phyloP scores from a whole-genome alignment of 257 asterid species.

The Solanum corneliomulleri region DNA sequence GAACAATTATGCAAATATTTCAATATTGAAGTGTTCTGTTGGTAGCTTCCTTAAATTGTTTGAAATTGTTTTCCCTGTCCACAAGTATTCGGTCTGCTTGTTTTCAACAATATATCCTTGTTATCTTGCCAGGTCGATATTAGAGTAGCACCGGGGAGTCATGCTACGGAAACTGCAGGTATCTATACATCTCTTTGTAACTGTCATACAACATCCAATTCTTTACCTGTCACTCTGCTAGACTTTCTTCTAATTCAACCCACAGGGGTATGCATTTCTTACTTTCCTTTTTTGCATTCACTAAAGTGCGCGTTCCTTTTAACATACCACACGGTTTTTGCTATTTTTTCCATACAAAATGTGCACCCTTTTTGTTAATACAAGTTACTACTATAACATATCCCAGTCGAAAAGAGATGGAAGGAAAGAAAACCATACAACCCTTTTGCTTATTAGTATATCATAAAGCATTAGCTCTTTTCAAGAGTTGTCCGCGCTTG shows the following conservation, averaged over 20 bases:
- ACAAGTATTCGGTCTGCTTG: not conserved
- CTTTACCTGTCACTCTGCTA: not conserved
- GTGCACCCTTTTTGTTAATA: not conserved
- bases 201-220: not conserved
- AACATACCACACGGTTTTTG: not conserved
- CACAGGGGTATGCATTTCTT: not conserved
- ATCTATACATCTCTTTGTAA: not conserved
- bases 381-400: not conserved
- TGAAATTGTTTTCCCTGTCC: not conserved
- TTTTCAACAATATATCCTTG: not conserved
- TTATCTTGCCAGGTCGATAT: constrained; percentile 61
- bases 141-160: constrained; percentile 88
- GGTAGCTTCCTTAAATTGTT: not conserved
- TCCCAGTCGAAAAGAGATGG: not conserved
- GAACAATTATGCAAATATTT: not conserved
- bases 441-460: not conserved
- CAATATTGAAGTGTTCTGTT: not conserved
- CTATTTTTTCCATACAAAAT: not conserved
- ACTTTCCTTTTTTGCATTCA: not conserved
- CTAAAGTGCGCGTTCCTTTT: not conserved
- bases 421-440: not conserved
- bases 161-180: constrained; percentile 98
- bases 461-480: not conserved
- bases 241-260: not conserved
- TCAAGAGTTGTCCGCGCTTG: not conserved